Evolutionary conservation across 306 rosid genomes (phyloP).

Genomic region (Abrus pulchellus): DNA sequence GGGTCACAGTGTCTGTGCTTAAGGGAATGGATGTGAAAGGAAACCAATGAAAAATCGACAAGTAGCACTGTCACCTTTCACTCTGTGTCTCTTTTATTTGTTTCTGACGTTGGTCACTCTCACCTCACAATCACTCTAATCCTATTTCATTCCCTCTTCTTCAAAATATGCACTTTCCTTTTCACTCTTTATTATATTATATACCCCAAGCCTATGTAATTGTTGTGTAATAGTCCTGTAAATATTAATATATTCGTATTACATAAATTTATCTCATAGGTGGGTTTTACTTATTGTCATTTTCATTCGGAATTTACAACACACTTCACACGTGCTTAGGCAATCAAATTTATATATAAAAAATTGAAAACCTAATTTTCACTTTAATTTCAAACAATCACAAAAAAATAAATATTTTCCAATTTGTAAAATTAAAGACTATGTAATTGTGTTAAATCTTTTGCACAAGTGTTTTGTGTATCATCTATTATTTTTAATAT

Average conservation of each 20-base stretch:
- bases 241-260: neutral
- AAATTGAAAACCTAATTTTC: neutral
- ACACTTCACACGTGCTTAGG: neutral
- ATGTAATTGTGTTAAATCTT: too few species aligned
- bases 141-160: neutral
- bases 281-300: neutral
- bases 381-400: neutral
- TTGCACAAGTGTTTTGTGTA: too few species aligned
- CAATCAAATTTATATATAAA: too few species aligned
- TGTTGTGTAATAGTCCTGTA: neutral
- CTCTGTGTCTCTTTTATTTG: neutral
- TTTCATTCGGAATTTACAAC: neutral
- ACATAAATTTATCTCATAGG: neutral
- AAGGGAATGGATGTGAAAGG: slow-evolving; percentile 2
- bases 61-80: neutral
- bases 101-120: neutral
- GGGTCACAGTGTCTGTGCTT: neutral
- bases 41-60: slow-evolving; percentile 4
- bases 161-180: too few species aligned
- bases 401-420: too few species aligned
- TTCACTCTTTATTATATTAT: too few species aligned
- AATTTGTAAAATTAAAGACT: too few species aligned
- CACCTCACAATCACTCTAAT: too few species aligned
- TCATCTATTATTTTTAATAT: too few species aligned
- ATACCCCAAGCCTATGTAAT: too few species aligned